Evolutionary conservation across 192 early-diverging fungal species (phyloP).

Genomic region (Coemansia sp.): DNA sequence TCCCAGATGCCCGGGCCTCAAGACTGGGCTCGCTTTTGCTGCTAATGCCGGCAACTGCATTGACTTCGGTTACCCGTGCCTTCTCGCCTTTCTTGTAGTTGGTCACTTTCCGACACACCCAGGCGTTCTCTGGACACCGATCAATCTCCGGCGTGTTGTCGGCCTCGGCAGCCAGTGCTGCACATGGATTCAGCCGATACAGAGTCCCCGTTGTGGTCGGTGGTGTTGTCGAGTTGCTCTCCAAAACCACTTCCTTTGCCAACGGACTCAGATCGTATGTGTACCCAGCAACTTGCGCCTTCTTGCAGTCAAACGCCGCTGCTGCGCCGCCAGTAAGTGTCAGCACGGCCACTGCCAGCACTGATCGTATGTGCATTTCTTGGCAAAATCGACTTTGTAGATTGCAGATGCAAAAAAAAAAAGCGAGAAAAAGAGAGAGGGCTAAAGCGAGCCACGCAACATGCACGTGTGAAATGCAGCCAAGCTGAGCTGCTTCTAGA

Average conservation of each 20-base stretch:
- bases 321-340: conserved; percentile 2
- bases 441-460: too few relatives aligned
- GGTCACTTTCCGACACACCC: conserved; percentile 41
- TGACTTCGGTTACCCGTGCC: conserved; percentile 39
- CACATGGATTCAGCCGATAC: conserved; percentile 50
- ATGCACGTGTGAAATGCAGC: too few relatives aligned
- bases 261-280: conserved; percentile 44
- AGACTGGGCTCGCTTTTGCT: conserved; percentile 21
- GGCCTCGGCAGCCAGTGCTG: conserved; percentile 19
- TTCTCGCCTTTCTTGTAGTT: conserved; percentile 42
- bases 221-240: conserved; percentile 38
- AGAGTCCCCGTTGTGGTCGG: conserved; percentile 38
- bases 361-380: conserved; percentile 11
- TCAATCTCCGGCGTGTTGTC: conserved; percentile 39
- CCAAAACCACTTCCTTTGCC: conserved; percentile 22
- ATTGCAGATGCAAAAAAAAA: too few relatives aligned
- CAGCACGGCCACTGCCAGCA: not conserved
- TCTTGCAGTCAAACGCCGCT: conserved; percentile 48
- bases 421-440: too few relatives aligned
- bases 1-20: conserved; percentile 27
- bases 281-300: conserved; percentile 33
- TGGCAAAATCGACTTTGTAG: too few relatives aligned
- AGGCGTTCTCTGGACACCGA: conserved; percentile 41
- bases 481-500: too few relatives aligned
- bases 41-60: conserved; percentile 24